Evolutionary conservation across 192 early-diverging fungal genomes (phyloP).

Genomic region (Dimargaris xerosporica): DNA sequence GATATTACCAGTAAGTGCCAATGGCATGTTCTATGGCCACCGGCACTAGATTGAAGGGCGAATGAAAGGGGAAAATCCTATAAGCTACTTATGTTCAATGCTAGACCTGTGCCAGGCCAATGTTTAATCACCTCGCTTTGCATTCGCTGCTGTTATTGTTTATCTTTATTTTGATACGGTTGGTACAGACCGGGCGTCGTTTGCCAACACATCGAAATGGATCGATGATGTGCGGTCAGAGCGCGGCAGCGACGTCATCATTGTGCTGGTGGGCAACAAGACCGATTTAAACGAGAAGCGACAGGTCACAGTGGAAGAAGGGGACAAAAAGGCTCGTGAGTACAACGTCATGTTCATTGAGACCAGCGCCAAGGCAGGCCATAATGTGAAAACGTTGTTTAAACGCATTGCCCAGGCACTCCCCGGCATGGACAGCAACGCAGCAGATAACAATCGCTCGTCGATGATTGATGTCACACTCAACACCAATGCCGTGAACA

Average conservation of each 20-base stretch:
- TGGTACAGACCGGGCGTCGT: conserved; percentile 83
- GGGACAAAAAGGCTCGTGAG: conserved; percentile 94
- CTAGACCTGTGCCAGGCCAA: no score
- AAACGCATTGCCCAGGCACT: conserved; percentile 93
- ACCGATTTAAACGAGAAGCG: conserved; percentile 93
- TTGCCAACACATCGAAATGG: conserved; percentile 95
- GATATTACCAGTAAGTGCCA: conserved; percentile 70
- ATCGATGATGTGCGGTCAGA: conserved; percentile 98
- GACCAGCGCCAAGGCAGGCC: conserved; percentile 96
- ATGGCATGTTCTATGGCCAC: no score
- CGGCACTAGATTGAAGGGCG: no score
- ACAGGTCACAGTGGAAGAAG: conserved; percentile 90
- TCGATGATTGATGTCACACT: conserved; percentile 39
- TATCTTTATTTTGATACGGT: no score
- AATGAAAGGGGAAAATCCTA: no score
- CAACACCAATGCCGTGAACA: conserved; percentile 26
- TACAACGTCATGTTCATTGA: conserved; percentile 98
- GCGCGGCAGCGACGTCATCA: conserved; percentile 94
- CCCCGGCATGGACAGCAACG: conserved; percentile 63
- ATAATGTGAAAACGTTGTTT: conserved; percentile 97
- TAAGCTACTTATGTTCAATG: no score
- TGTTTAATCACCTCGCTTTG: no score
- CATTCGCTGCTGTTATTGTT: no score
- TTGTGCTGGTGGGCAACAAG: conserved; percentile 98
- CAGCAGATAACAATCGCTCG: conserved; percentile 31